Percentiles rank a stretch among this genome's conserved stretches.
Evolutionary conservation across 345 rosid species (phyloP).

Genomic region (Aethionema arabicum): DNA sequence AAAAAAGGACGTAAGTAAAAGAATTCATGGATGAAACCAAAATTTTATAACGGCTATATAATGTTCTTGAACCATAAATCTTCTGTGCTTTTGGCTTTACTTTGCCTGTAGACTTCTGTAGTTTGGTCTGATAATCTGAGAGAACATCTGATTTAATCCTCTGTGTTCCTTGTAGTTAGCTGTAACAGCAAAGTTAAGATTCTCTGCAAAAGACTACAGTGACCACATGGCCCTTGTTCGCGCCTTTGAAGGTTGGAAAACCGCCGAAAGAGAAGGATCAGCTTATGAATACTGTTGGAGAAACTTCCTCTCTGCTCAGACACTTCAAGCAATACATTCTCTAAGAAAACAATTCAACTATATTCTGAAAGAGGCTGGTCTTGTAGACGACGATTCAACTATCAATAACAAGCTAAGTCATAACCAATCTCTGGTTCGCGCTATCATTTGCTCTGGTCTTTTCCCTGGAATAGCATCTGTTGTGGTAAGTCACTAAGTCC

Average conservation of each 20-base stretch:
- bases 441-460: conserved; percentile 90
- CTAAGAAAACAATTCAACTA: conserved; percentile 84
- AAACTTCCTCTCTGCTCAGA: conserved; percentile 91
- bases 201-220: conserved; percentile 96
- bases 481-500: conserved; percentile 51
- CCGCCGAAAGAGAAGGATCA: conserved; percentile 92
- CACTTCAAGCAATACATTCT: conserved; percentile 95
- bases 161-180: conserved; percentile 60
- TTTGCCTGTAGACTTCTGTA: neutral
- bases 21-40: neutral
- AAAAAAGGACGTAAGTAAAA: conserved; percentile 78
- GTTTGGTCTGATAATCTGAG: conserved; percentile 12
- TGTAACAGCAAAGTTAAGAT: conserved; percentile 91
- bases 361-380: conserved; percentile 83
- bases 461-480: conserved; percentile 97
- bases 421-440: conserved; percentile 87
- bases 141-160: conserved; percentile 13
- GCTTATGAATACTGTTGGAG: conserved; percentile 98
- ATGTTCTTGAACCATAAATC: neutral
- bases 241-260: conserved; percentile 99
- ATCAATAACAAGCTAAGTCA: conserved; percentile 80
- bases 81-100: neutral
- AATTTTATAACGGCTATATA: no score
- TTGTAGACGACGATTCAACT: conserved; percentile 61
- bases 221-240: conserved; percentile 99